Conservation (phyloP, 2,329 filamentous ascomycete species). For the Fusarium brevicatenulatum region DNA sequence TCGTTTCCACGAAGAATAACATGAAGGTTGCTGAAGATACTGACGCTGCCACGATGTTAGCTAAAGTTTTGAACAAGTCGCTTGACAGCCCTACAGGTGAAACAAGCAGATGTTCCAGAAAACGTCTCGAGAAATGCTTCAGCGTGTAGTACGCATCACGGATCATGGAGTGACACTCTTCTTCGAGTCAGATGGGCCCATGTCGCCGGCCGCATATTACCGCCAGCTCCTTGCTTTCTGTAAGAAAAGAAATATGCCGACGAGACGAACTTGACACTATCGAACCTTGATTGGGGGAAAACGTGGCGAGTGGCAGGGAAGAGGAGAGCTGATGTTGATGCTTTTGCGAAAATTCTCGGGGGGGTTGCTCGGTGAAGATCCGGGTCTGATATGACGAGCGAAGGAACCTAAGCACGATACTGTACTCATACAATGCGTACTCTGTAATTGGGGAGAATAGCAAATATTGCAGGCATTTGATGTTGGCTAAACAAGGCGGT, state of each 20-base stretch:
- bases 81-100: neutral
- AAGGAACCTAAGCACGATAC: fast-evolving
- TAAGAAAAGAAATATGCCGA: neutral
- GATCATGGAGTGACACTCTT: neutral
- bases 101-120: conserved; percentile 1
- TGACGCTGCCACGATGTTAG: neutral
- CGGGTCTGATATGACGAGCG: neutral
- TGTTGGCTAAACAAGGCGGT: neutral
- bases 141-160: too few species aligned
- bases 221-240: neutral
- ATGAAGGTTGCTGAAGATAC: too few species aligned
- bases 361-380: neutral
- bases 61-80: fast-evolving
- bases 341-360: neutral
- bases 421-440: neutral
- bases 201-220: conserved; percentile 6
- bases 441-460: neutral
- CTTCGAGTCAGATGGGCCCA: conserved; percentile 19
- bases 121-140: neutral
- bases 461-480: neutral
- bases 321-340: neutral
- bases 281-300: neutral
- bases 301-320: neutral
- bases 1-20: neutral
- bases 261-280: neutral